Evolutionary conservation across 2,329 filamentous ascomycete genomes (phyloP).

Genomic region (Aspergillus uvarum): DNA sequence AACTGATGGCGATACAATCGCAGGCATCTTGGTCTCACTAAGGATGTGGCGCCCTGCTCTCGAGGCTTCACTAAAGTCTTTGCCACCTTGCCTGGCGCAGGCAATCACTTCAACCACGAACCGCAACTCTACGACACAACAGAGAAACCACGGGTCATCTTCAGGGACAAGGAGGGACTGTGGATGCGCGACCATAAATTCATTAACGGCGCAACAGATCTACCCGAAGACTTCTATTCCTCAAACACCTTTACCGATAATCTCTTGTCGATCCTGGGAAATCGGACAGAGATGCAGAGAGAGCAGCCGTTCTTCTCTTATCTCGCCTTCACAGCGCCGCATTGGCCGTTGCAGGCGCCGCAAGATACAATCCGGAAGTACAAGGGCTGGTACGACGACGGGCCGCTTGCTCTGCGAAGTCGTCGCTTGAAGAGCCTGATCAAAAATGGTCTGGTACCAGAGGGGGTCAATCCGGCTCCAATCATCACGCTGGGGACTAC

Average conservation of each 20-base stretch:
- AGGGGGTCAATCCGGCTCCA: slow-evolving; percentile 45
- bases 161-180: slow-evolving; percentile 7
- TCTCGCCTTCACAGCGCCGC: slow-evolving; percentile 51
- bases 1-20: too few species aligned
- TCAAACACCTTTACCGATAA: slow-evolving; percentile 31
- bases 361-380: slow-evolving; percentile 50
- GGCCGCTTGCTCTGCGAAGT: slow-evolving; percentile 49
- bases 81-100: slow-evolving; percentile 25
- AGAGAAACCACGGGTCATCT: slow-evolving; percentile 12
- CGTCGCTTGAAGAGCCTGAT: slow-evolving; percentile 48
- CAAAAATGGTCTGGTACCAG: slow-evolving; percentile 45
- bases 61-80: too few species aligned
- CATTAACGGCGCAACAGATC: slow-evolving; percentile 12
- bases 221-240: slow-evolving; percentile 32
- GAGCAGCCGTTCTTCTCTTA: slow-evolving; percentile 50
- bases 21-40: too few species aligned
- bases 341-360: slow-evolving; percentile 55
- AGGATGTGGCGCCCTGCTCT: too few species aligned
- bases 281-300: slow-evolving; percentile 25
- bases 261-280: slow-evolving; percentile 29
- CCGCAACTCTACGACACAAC: slow-evolving; percentile 8
- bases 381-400: slow-evolving; percentile 51
- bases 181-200: slow-evolving; percentile 18
- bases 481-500: slow-evolving; percentile 43
- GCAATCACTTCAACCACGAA: slow-evolving; percentile 41